Percentiles rank a stretch among this genome's conserved stretches.
These are phyloP conservation scores for Veloboletus limbatus DNA, from an alignment of 1,284 basidiomycete genomes.

Conservation along the genomic window DNA sequence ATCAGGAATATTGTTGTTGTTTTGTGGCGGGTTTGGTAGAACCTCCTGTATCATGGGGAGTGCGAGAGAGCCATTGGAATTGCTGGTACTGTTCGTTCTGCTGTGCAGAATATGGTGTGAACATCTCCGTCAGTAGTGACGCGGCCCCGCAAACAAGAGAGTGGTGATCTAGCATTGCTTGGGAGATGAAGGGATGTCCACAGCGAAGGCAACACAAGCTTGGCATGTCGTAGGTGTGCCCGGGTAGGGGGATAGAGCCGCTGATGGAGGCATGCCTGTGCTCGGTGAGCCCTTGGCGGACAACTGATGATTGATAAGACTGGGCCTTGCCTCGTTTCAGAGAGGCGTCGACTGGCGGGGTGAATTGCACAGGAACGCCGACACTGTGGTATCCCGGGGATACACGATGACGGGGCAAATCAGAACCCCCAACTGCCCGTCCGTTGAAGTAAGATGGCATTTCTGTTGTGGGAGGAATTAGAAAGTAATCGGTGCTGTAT, in stretches of 20 bases:
- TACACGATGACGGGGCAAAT: background rate
- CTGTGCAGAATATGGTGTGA: conserved; percentile 9
- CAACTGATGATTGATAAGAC: background rate
- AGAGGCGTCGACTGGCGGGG: background rate
- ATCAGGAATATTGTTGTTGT: conserved; percentile 1
- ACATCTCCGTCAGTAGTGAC: conserved; percentile 9
- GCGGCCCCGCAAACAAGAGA: conserved; percentile 6
- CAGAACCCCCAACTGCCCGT: background rate
- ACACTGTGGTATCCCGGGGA: background rate
- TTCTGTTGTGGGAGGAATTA: background rate
- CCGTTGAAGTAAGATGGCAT: conserved; percentile 12
- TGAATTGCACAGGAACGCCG: background rate
- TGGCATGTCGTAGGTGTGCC: background rate
- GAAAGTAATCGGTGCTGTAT: background rate
- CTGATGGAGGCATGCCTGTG: background rate
- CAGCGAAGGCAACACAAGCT: conserved; percentile 10
- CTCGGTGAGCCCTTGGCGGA: background rate
- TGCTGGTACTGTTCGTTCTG: background rate
- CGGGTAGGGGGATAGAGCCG: background rate
- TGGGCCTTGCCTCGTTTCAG: background rate
- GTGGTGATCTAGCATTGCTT: conserved; percentile 3
- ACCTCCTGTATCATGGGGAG: background rate
- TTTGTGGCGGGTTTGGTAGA: background rate
- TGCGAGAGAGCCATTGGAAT: background rate
- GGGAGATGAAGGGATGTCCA: background rate